These are phyloP conservation scores for Metarhizium humberi DNA, from an alignment of 2,329 filamentous ascomycete genomes.

Conservation along the genomic window DNA sequence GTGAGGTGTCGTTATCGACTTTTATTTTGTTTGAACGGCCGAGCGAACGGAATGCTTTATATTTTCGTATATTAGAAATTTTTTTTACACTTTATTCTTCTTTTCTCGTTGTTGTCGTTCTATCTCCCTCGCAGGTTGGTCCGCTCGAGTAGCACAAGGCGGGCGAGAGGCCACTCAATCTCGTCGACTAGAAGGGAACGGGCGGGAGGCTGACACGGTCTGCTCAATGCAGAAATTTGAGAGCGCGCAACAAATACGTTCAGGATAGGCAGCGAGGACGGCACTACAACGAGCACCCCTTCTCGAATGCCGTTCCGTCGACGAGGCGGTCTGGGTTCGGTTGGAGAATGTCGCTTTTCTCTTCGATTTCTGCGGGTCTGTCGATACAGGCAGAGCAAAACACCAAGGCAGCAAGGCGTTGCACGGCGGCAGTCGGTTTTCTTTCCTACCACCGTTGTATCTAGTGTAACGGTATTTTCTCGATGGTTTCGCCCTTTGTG, in stretches of 20 bases:
- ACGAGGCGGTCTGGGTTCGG: constrained; percentile 1
- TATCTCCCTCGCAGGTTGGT: not conserved
- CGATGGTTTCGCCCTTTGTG: not conserved
- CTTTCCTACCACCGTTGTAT: no score
- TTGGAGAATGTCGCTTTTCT: not conserved
- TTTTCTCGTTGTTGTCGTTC: not conserved
- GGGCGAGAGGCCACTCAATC: not conserved
- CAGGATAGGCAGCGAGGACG: constrained; percentile 3
- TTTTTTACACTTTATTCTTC: no score
- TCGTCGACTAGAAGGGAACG: not conserved
- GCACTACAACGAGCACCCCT: constrained; percentile 1
- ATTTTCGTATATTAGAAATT: no score
- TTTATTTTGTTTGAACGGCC: no score
- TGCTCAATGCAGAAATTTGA: not conserved
- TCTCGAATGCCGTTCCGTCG: constrained; percentile 4
- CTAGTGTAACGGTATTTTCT: no score
- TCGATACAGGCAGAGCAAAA: not conserved
- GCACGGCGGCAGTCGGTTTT: not conserved
- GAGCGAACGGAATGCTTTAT: no score
- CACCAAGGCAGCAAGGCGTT: not conserved
- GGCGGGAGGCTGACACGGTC: not conserved
- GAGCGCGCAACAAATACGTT: not conserved
- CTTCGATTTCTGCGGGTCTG: constrained; percentile 1
- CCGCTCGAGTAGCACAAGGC: not conserved
- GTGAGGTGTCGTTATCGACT: not conserved